Evolutionary conservation across 352 stramenopile genomes (phyloP).

Genomic region (Pythium insidiosum): DNA sequence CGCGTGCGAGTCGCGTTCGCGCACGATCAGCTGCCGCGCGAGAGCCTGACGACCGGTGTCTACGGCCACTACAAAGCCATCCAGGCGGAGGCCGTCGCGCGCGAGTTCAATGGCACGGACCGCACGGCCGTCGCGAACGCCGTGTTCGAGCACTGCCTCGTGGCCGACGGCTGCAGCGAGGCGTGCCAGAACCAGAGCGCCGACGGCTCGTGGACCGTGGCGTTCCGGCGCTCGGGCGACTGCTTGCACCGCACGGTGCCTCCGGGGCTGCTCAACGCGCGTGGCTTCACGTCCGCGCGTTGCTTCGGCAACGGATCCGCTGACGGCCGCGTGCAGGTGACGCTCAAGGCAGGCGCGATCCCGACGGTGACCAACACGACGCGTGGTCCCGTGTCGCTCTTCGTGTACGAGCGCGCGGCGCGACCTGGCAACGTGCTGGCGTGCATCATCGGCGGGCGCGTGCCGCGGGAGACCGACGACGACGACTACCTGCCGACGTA

Average conservation of each 20-base stretch:
- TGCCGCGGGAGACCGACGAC: conserved; percentile 4
- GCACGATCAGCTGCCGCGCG: neutral
- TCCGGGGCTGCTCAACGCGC: neutral
- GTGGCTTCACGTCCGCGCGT: neutral
- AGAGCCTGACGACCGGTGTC: neutral
- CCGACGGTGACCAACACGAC: neutral
- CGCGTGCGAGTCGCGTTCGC: neutral
- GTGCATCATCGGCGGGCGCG: conserved; percentile 10
- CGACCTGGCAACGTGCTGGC: conserved; percentile 4
- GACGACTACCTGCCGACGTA: conserved; percentile 10
- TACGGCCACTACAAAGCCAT: neutral
- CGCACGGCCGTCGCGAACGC: neutral
- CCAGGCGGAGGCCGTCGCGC: neutral
- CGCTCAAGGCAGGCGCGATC: neutral
- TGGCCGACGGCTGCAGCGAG: neutral
- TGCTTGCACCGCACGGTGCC: neutral
- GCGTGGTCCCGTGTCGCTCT: neutral
- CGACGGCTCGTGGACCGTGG: neutral
- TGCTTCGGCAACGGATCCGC: neutral
- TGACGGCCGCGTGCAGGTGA: neutral
- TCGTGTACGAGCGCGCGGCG: neutral
- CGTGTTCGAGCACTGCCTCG: neutral
- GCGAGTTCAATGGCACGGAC: neutral
- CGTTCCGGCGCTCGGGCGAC: neutral
- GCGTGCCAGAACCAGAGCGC: neutral